These are phyloP conservation scores for Haematococcus sp. DNA, from an alignment of 139 green algal species.

Conservation along the genomic window DNA sequence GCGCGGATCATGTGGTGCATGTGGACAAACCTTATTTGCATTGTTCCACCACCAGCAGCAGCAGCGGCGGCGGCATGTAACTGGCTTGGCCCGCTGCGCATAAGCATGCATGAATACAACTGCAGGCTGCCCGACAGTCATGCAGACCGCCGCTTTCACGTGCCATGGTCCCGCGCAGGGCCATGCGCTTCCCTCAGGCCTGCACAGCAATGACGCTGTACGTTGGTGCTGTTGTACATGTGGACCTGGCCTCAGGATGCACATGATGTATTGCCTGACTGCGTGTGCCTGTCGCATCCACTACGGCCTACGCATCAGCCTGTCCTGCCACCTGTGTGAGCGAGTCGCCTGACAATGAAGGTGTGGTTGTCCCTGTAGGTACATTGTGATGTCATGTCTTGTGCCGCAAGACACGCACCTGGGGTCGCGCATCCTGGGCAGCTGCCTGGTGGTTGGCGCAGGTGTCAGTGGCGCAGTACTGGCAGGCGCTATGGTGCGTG, in stretches of 20 bases:
- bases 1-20: background rate
- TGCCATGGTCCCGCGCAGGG: background rate
- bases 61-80: too few relatives aligned
- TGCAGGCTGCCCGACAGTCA: background rate
- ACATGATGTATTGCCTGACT: too few relatives aligned
- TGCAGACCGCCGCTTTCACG: background rate
- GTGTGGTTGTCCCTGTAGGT: too few relatives aligned
- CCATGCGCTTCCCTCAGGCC: constrained; percentile 1
- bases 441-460: constrained; percentile 17
- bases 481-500: background rate
- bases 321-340: too few relatives aligned
- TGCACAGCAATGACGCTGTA: constrained; percentile 12
- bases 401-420: constrained; percentile 15
- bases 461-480: background rate
- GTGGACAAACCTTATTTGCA: background rate
- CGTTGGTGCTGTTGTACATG: too few relatives aligned
- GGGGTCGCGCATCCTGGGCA: constrained; percentile 12
- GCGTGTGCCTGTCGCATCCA: too few relatives aligned
- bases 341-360: too few relatives aligned
- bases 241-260: too few relatives aligned
- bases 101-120: too few relatives aligned
- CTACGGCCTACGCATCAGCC: too few relatives aligned
- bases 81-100: too few relatives aligned
- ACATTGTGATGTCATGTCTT: constrained; percentile 8
- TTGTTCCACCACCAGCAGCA: background rate